Percentiles rank a stretch among this genome's conserved stretches.
These are phyloP conservation scores for Orbilia quercus DNA, from an alignment of 2,329 filamentous ascomycete genomes.

Conservation along the genomic window DNA sequence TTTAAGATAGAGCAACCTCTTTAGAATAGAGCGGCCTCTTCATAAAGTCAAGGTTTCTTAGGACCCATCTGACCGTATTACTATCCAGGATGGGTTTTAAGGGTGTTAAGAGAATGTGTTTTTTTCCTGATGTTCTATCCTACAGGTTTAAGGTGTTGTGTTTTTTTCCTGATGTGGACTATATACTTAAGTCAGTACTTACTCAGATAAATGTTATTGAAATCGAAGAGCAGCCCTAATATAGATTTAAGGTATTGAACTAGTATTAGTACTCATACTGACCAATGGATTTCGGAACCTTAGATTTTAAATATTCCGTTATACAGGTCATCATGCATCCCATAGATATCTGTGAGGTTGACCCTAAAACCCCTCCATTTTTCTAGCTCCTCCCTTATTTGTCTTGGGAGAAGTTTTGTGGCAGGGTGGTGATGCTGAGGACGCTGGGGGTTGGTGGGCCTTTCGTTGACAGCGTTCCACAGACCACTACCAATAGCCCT, in stretches of 20 bases:
- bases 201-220: conserved; percentile 13
- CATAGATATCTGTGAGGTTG: conserved; percentile 32
- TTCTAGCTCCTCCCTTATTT: conserved; percentile 32
- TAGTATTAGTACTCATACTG: background rate
- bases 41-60: too few species aligned
- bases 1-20: too few species aligned
- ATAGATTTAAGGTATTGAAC: background rate
- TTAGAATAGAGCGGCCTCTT: too few species aligned
- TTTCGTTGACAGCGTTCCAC: background rate
- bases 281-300: too few species aligned
- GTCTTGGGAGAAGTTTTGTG: conserved; percentile 6
- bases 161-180: too few species aligned
- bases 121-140: conserved; percentile 1
- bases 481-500: background rate
- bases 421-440: background rate
- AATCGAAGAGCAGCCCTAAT: conserved; percentile 7
- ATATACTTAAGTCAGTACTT: too few species aligned
- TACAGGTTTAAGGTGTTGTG: background rate
- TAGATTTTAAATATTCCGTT: conserved; percentile 42
- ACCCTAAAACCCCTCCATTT: conserved; percentile 34
- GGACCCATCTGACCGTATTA: too few species aligned
- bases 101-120: too few species aligned
- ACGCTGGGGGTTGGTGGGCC: background rate
- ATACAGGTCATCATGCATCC: conserved; percentile 25
- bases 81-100: too few species aligned